Evolutionary conservation across 2,329 filamentous ascomycete species (phyloP).

Genomic region (Aspergillus amoenus): DNA sequence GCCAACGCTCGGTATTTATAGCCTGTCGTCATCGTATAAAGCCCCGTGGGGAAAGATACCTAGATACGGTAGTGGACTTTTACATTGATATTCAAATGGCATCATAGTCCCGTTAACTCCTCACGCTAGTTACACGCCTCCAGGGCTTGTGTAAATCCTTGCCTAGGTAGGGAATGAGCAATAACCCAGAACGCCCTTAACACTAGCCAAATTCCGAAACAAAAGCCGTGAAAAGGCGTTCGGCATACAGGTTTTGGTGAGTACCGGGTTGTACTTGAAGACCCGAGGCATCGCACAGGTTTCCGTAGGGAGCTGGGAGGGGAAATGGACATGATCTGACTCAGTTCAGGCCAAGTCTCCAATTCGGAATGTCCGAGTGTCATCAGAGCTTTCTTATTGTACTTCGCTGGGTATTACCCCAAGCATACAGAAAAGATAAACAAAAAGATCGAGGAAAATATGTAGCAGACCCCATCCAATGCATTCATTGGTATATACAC

Average conservation of each 20-base stretch:
- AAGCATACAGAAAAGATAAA: neutral
- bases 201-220: neutral
- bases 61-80: too few relatives aligned
- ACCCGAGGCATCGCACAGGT: too few relatives aligned
- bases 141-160: neutral
- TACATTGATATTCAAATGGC: neutral
- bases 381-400: too few relatives aligned
- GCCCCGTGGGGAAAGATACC: neutral
- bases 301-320: too few relatives aligned
- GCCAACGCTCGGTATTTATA: neutral
- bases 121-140: neutral
- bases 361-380: too few relatives aligned
- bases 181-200: neutral
- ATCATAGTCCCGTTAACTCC: neutral
- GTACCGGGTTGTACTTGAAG: too few relatives aligned
- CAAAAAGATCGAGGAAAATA: neutral
- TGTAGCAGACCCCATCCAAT: neutral
- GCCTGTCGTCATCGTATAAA: neutral
- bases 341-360: too few relatives aligned
- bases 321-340: too few relatives aligned
- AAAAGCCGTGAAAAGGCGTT: neutral
- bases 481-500: conserved; percentile 7
- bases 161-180: neutral
- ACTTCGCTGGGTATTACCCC: too few relatives aligned
- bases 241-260: too few relatives aligned